A percentile compares a stretch with the other conserved stretches of the same genome.
phyloP scores from a whole-genome alignment of 169 alveolate species.

The Plasmodium vinckei region DNA sequence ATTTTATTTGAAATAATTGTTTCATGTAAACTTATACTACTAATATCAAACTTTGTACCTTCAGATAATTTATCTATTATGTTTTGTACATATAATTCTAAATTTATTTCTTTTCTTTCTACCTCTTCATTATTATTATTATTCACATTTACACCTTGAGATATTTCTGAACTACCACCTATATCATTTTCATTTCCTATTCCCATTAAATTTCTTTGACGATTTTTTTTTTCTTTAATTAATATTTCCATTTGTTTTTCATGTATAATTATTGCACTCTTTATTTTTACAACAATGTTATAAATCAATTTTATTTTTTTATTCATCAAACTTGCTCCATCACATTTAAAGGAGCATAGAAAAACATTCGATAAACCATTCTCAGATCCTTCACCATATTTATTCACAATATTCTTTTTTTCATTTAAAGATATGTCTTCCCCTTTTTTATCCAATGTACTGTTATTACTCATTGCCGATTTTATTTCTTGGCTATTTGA shows the following conservation, averaged over 20 bases:
- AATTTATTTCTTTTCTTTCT: slow-evolving; percentile 4
- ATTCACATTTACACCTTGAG: neutral
- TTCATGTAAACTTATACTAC: slow-evolving; percentile 80
- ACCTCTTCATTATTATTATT: neutral
- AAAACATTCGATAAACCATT: neutral
- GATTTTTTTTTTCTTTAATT: slow-evolving; percentile 41
- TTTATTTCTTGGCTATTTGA: neutral
- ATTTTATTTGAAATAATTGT: slow-evolving; percentile 77
- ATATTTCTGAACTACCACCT: neutral
- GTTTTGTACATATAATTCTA: slow-evolving; percentile 38
- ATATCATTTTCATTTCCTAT: neutral
- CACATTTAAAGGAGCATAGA: slow-evolving; percentile 35
- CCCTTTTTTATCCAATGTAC: neutral
- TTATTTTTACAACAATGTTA: slow-evolving; percentile 22
- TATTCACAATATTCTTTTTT: neutral
- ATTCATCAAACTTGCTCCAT: neutral
- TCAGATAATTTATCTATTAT: slow-evolving; percentile 19
- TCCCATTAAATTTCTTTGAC: neutral
- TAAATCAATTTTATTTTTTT: slow-evolving; percentile 39
- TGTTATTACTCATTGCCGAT: neutral
- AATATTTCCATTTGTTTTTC: slow-evolving; percentile 75
- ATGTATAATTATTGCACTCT: slow-evolving; percentile 40
- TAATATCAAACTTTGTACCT: slow-evolving; percentile 76
- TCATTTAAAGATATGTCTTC: too few relatives aligned
- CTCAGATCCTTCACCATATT: neutral